phyloP scores from a whole-genome alignment of 352 stramenopile genomes.

The Phytophthora capsici region DNA sequence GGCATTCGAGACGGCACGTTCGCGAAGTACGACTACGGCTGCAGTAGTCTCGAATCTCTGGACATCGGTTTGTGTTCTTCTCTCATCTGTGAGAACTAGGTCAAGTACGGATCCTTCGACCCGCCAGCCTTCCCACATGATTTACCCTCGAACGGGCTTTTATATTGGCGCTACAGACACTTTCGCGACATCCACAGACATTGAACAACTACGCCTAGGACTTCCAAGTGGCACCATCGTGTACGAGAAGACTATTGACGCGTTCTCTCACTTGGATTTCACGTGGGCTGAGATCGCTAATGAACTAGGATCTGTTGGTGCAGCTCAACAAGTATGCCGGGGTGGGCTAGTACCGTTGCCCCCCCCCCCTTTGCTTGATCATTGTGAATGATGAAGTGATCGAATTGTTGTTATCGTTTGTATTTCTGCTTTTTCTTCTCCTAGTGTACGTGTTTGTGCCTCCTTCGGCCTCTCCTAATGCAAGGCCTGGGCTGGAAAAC shows the following conservation, averaged over 20 bases:
- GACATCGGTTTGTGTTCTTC: conserved; percentile 46
- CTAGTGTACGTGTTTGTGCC: conserved; percentile 40
- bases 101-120: conserved; percentile 49
- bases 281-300: conserved; percentile 51
- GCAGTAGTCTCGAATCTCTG: conserved; percentile 40
- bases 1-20: conserved; percentile 61
- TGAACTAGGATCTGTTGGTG: conserved; percentile 45
- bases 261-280: conserved; percentile 63
- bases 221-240: conserved; percentile 48
- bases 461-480: conserved; percentile 16
- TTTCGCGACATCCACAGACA: conserved; percentile 41
- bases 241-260: conserved; percentile 38
- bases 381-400: conserved; percentile 14
- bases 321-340: conserved; percentile 54
- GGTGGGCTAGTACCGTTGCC: no score
- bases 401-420: conserved; percentile 19
- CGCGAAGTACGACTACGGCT: conserved; percentile 62
- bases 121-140: conserved; percentile 37
- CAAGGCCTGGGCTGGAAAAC: conserved; percentile 27
- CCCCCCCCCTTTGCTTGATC: no score
- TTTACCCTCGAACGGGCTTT: conserved; percentile 47
- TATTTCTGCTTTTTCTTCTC: conserved; percentile 34
- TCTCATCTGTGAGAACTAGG: conserved; percentile 61
- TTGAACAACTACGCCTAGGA: conserved; percentile 39
- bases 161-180: conserved; percentile 49